Base-by-base conservation (phyloP, 495 filamentous ascomycete species). In the Choiromyces venosus region DNA sequence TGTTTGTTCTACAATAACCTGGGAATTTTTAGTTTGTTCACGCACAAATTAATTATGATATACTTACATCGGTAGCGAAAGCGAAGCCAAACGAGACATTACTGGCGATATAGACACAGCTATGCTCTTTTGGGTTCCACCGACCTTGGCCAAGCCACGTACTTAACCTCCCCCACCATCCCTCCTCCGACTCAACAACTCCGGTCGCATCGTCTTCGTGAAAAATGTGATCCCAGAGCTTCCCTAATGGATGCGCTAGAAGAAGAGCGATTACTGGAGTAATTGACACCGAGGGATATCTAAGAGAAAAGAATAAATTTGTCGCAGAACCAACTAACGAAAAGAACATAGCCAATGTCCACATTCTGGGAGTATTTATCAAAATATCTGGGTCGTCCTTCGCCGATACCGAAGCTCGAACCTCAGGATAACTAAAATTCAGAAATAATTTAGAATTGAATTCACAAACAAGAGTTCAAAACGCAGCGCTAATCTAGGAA, bases 71-170 rank as follows among this genome's bases (percentile, higher is more conserved):
- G 44, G 91, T 93, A 65, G 90, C 90, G 82, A 94, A 94, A 36
- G 92, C 92, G 83, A 94, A 94, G 0, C 92, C 92, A 79, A 94
- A 94, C n/a, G 92, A 92, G 37, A 94, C 91, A 82, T 94, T 94
- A 82, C 92, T 94, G 84, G 89, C 91, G 76, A 94, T 92, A 77
- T 93, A 94, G 70, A 94, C 91, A 81, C 92, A 94, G 68, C 87
- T 90, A 82, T 94, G 92, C 81, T 94, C 92, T 81, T 94, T 94
- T 77, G 92, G 89, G 79, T 94, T 94, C 92, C 92, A 94, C 40
- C 84, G 86, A 5, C 92, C 92, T 76, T 93, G 92, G 18, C 89
- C 90, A 18, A 94, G 84, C 92, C 92, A 94, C 7, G 91, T 83
- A 67, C 90, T 88, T 25, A 89, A 67, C 21, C 85, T 82, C 65